phyloP scores from a whole-genome alignment of 768 basidiomycete genomes.

The Hirschioporus abietinus region DNA sequence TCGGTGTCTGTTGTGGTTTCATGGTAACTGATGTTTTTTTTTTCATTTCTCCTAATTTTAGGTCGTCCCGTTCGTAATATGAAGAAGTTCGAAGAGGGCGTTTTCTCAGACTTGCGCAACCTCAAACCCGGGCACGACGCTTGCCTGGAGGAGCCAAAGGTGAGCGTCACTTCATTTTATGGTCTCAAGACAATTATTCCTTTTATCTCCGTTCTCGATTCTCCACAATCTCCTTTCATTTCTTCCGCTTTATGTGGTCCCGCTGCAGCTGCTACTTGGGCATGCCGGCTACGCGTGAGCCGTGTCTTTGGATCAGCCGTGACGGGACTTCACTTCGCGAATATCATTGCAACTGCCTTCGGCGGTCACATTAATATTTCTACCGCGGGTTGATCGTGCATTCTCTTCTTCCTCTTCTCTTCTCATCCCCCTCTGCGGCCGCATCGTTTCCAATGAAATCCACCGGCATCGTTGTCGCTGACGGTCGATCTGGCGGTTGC shows the following conservation, averaged over 20 bases:
- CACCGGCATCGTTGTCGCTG: neutral
- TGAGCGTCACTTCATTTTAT: constrained; percentile 26
- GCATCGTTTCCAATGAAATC: neutral
- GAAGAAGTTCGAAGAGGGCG: constrained; percentile 98
- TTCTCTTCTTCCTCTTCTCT: constrained; percentile 6
- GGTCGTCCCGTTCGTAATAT: constrained; percentile 86
- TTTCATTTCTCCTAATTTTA: constrained; percentile 25
- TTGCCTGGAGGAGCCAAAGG: constrained; percentile 94
- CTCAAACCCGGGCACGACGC: constrained; percentile 92
- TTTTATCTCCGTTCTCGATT: neutral
- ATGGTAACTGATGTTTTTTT: neutral
- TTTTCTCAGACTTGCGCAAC: constrained; percentile 90
- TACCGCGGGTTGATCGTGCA: constrained; percentile 13
- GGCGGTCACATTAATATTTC: neutral
- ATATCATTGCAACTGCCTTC: neutral
- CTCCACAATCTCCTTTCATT: constrained; percentile 3
- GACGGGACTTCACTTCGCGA: neutral
- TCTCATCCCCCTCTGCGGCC: neutral
- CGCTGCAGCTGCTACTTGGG: neutral
- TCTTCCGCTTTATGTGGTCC: constrained; percentile 10
- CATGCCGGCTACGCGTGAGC: neutral
- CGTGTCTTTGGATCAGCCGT: neutral
- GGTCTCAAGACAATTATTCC: neutral
- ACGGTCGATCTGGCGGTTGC: neutral
- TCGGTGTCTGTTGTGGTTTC: neutral